Conservation (phyloP, 306 rosid species). For the Malus asiatica region DNA sequence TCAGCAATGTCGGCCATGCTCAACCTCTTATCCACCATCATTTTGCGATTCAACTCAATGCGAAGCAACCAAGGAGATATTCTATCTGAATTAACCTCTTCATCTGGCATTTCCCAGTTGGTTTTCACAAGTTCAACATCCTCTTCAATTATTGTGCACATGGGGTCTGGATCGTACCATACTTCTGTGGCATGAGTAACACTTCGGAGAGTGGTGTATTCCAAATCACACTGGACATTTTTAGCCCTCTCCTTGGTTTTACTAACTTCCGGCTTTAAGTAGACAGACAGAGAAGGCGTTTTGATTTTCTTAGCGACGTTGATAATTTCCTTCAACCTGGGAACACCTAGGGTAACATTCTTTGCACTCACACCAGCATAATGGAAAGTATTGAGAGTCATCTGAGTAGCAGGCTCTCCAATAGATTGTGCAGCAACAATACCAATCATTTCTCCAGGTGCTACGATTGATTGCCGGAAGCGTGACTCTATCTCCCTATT, state of each 20-base stretch:
- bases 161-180: conserved; percentile 99
- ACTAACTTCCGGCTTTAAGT: conserved; percentile 63
- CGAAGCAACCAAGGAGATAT: conserved; percentile 99
- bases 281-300: conserved; percentile 89
- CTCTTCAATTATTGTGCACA: conserved; percentile 85
- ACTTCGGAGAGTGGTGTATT: conserved; percentile 88
- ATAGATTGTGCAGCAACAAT: conserved; percentile 94
- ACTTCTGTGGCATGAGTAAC: conserved; percentile 96
- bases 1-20: conserved; percentile 99
- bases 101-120: conserved; percentile 95
- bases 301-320: conserved; percentile 91
- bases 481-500: conserved; percentile 91
- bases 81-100: conserved; percentile 78
- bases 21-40: conserved; percentile 98
- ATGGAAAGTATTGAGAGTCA: conserved; percentile 96
- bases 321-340: conserved; percentile 91
- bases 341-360: conserved; percentile 96
- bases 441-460: conserved; percentile 97
- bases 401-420: conserved; percentile 98
- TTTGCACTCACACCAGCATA: conserved; percentile 99
- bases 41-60: conserved; percentile 85
- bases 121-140: conserved; percentile 87
- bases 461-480: conserved; percentile 91
- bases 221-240: conserved; percentile 90
- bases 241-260: conserved; percentile 93